Base-by-base conservation (phyloP, 108 stramenopile genomes). In the Pseudonitzschia pungens region DNA sequence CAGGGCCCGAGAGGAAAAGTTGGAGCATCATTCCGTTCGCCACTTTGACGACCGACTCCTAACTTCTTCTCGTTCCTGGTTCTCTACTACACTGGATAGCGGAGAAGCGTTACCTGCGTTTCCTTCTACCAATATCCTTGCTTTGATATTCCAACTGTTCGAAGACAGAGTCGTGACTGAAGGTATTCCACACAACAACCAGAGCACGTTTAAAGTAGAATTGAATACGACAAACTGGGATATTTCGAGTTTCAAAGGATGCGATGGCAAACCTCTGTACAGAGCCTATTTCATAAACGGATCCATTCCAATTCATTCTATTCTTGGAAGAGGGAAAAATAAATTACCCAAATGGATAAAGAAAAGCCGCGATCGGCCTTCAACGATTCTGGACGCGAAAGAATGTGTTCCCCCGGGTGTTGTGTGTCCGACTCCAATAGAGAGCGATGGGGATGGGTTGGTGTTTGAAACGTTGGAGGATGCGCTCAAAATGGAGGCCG, bases 401-500 rank as follows among this genome's bases (percentile, higher is more conserved):
- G 52, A 68, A 36, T 84, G 83, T 40, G 63, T 84, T 14, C 83
- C 83, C 3, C 70, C 74, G n/a, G 10, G 36, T 33, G 69, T 72
- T 7, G 4, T 11, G 7, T 27, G 51, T 11, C 74, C 70, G 16
- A 36, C 71, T 10, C 18, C 27, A n/a, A 15, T 71, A 21, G 45
- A 32, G 31, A 33, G 68, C 24, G 51, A 70, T 10, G 32, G 44
- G 26, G 31, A 43, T 22, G 70, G 32, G 2, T 21, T 80, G 64
- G 3, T 79, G 43, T 84, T 79, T 62, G 31, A 63, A n/a, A 28
- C 32, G 45, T 36, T 84, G 5, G 77, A 70, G 20, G 54, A 33
- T 3, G 76, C 83, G 18, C 5, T 84, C 0, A 59, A 64, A 65
- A 84, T 84, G 79, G 83, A 79, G 40, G 75, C 79, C 42, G 83